Base-by-base conservation (phyloP, 176 grass and related monocot genomes). In the Puccinellia tenuiflora region DNA sequence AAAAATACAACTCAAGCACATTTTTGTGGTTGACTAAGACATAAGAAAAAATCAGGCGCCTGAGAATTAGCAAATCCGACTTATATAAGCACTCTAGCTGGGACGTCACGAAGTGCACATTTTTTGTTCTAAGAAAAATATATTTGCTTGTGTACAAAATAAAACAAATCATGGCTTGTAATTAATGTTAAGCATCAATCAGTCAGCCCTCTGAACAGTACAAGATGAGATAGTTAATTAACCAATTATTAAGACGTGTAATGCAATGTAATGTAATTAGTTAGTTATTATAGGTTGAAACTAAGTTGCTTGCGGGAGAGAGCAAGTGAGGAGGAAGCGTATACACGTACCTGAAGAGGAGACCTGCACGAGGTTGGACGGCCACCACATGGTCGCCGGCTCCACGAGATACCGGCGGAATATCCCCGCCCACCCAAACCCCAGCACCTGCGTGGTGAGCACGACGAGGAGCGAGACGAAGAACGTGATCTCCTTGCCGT, bases 331-430 rank as follows among this genome's bases (percentile, higher is more conserved):
- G 14, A 62, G 12, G 67, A 43, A 25, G 65, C 34, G 64, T 68
- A 0, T 8, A 42, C n/a, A 10, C 20, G 12, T 87, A 97, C 95
- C 96, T 98, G 86, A 98, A 98, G 39, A 98, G 87, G 96, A 98
- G 50, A 98, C 96, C 86, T 98, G 96, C 35, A 98, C 92, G 79
- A 98, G 81, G 81, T 95, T 98, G 74, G 94, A 91, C 3, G 96
- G 96, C 96, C 96, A 98, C 92, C 92, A 98, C 96, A 98, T 98
- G 38, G 88, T 83, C 71, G 96, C 90, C 79, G 96, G 96, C 87
- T 95, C 96, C 1, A 98, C 96, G 20, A 98, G 82, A 83, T 98
- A 90, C 56, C 90, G 90, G 87, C 96, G 96, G 92, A 98, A 98
- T 78, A 98, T 93, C 20, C 96, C 92, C 0, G 96, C 96, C 92